Evolutionary conservation across 2,329 filamentous ascomycete genomes (phyloP).

Genomic region (Xylariaceae sp.): DNA sequence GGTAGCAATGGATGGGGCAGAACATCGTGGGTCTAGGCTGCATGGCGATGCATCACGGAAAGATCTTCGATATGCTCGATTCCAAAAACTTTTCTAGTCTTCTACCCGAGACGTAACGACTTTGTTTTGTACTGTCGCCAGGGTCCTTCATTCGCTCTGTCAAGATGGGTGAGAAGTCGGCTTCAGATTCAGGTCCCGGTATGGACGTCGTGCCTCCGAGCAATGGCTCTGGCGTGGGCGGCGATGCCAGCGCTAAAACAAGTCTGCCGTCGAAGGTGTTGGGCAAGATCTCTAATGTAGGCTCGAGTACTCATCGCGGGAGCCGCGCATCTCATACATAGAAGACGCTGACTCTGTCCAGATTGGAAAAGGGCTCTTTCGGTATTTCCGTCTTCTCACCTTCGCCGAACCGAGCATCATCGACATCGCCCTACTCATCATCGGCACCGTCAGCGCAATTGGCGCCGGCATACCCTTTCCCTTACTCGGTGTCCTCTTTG

Average conservation of each 20-base stretch:
- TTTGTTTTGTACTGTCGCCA: too few species aligned
- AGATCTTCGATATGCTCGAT: too few species aligned
- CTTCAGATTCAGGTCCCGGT: slow-evolving; percentile 8
- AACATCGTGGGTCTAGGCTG: slow-evolving; percentile 1
- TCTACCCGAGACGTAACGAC: neutral
- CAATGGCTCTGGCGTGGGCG: slow-evolving; percentile 5
- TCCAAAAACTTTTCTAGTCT: neutral
- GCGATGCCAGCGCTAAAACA: slow-evolving; percentile 4
- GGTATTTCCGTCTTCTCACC: slow-evolving; percentile 41
- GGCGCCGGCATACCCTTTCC: slow-evolving; percentile 60
- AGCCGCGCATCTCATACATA: neutral
- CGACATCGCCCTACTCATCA: slow-evolving; percentile 38
- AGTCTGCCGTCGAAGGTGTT: slow-evolving; percentile 1
- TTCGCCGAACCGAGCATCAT: slow-evolving; percentile 40
- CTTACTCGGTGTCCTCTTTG: slow-evolving; percentile 60
- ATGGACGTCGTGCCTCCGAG: slow-evolving; percentile 2
- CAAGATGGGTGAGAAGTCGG: slow-evolving; percentile 12
- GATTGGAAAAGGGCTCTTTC: slow-evolving; percentile 23
- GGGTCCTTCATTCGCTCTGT: neutral
- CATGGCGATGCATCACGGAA: slow-evolving; percentile 2
- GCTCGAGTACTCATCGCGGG: slow-evolving; percentile 1
- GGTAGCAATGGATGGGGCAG: slow-evolving; percentile 8
- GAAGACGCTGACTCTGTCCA: neutral
- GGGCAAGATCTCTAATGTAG: slow-evolving; percentile 10
- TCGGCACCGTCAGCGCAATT: slow-evolving; percentile 41